phyloP scores from a whole-genome alignment of 1,139 yeast genomes.

The Taphrina betulina region DNA sequence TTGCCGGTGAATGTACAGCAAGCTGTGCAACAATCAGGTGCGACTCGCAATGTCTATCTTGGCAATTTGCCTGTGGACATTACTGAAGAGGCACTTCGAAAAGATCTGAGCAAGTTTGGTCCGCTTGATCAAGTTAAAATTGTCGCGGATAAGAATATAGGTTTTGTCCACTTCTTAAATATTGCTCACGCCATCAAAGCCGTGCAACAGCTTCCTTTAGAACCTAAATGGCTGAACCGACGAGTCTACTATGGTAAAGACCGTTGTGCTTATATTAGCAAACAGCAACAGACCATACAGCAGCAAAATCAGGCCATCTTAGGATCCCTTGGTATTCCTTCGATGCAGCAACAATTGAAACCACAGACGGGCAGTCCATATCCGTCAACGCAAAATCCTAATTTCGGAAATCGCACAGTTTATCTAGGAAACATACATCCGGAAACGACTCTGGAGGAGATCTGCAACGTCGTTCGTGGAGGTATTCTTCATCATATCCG shows the following conservation, averaged over 20 bases:
- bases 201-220: conserved; percentile 60
- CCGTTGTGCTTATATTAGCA: conserved; percentile 52
- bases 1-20: conserved; percentile 60
- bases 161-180: conserved; percentile 75
- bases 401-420: conserved; percentile 87
- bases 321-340: conserved; percentile 18
- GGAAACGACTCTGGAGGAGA: conserved; percentile 82
- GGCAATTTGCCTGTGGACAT: conserved; percentile 65
- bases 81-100: conserved; percentile 60
- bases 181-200: conserved; percentile 83
- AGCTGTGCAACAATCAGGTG: conserved; percentile 80
- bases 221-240: conserved; percentile 59
- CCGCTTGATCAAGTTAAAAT: conserved; percentile 77
- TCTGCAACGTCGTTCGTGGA: conserved; percentile 91
- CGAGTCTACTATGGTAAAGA: conserved; percentile 86
- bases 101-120: conserved; percentile 72
- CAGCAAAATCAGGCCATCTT: conserved; percentile 26
- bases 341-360: conserved; percentile 1
- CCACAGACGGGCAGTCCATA: conserved; percentile 4
- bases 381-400: conserved; percentile 40
- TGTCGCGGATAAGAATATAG: conserved; percentile 69
- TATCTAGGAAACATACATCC: conserved; percentile 85
- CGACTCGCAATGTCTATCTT: conserved; percentile 85
- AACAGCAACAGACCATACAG: conserved; percentile 22
- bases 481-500: conserved; percentile 68